Evolutionary conservation across 345 rosid species (phyloP).

Genomic region (Brassica carinata): DNA sequence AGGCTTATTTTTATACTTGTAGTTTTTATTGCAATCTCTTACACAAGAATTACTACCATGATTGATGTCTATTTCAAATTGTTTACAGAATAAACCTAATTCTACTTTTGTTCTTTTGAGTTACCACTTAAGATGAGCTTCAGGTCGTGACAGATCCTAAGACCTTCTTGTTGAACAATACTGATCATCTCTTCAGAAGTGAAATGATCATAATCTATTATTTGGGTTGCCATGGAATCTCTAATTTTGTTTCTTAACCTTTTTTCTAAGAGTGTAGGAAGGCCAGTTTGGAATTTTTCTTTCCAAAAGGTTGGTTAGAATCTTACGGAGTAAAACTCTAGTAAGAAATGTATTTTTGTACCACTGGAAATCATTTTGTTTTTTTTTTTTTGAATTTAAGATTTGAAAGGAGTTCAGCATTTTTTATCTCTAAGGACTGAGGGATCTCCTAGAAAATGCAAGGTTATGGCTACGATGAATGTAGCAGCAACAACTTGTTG

Average conservation of each 20-base stretch:
- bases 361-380: not conserved
- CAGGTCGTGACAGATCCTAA: not conserved
- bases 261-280: not conserved
- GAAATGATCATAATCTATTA: not conserved
- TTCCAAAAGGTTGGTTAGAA: not conserved
- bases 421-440: not conserved
- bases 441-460: not conserved
- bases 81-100: not conserved
- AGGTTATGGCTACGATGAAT: not conserved
- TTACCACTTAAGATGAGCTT: constrained; percentile 1
- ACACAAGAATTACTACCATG: not conserved
- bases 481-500: no score
- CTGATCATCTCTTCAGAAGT: not conserved
- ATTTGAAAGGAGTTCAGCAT: not conserved
- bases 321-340: not conserved
- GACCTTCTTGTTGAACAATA: not conserved
- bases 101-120: not conserved
- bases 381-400: not conserved
- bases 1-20: not conserved
- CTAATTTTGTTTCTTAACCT: not conserved
- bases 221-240: not conserved
- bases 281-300: not conserved
- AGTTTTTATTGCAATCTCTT: not conserved
- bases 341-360: not conserved
- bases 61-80: not conserved